Evolutionary conservation across 2,329 filamentous ascomycete genomes (phyloP), one percentile per base, ranked within the genome.

Genomic region (Annulohypoxylon truncatum): DNA sequence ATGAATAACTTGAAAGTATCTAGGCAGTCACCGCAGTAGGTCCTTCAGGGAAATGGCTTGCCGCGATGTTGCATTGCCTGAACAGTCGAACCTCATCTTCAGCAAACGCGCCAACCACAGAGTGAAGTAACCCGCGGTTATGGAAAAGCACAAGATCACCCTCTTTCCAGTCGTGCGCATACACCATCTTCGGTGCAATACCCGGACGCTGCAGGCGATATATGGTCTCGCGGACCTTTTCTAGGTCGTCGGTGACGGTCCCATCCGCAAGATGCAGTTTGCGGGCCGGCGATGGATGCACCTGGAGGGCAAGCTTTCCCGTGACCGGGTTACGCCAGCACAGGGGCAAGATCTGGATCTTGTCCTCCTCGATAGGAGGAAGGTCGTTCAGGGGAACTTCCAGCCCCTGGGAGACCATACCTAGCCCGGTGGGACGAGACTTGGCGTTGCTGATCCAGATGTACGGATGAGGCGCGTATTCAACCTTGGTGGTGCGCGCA

Each of bases 381-480:
- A 94, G 82, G 3, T 90, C 83, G 2, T 79, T 78, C 0, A 82
- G 54, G 0, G 87, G 76, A 0, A 93, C 81, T 73, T 94, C 92
- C 31, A 84, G 83, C 48, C 82, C 85, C 62, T 92, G 88, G 0
- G 88, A 90, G 24, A 90, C 80, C 61, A 94, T 79, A n/a, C 92
- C 92, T 0, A 94, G 85, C 0, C 92, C 92, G 53, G 89, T 87
- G 5, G 90, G 82, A 13, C 86, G 87, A 38, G 90, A 89, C 72
- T 86, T 87, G 47, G 91, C 90, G 22, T 82, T 77, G 62, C 85
- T 88, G 90, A 94, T 94, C 92, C 92, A 95, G 67, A 94, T 87
- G 77, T 94, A 94, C 4, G 92, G 92, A 72, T 94, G 92, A 2
- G 92, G 84, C 0, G 91, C 91, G 74, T 94, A 94, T 78, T 94